Conservation (phyloP, 345 rosid species). For the Alliaria petiolata region DNA sequence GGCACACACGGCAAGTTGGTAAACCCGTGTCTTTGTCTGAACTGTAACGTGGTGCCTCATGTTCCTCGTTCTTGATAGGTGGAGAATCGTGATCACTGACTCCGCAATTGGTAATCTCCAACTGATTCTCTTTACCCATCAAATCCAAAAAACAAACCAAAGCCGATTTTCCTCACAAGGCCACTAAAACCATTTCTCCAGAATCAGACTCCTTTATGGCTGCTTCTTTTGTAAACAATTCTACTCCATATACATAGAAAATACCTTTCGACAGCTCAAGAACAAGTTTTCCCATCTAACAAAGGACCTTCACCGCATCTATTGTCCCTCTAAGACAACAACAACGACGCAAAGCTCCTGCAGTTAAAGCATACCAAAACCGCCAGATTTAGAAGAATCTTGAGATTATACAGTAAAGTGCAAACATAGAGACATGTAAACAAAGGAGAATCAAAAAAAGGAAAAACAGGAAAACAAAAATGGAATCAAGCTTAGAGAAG, state of each 20-base stretch:
- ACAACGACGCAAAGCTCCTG: constrained; percentile 23
- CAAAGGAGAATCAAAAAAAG: not conserved
- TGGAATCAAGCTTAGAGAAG: constrained; percentile 11
- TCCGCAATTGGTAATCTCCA: constrained; percentile 24
- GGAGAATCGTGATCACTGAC: constrained; percentile 28
- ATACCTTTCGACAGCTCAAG: not conserved
- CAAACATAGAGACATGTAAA: not conserved
- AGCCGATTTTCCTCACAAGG: constrained; percentile 3
- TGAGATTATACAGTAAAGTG: not conserved
- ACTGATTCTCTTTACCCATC: constrained; percentile 33
- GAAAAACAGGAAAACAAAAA: not conserved
- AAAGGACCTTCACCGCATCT: not conserved
- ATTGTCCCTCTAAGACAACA: not conserved
- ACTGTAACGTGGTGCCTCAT: constrained; percentile 45
- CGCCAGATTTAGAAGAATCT: not conserved
- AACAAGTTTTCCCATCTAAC: not conserved
- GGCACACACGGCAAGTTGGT: constrained; percentile 90
- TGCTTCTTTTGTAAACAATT: not conserved
- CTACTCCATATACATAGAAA: constrained; percentile 5
- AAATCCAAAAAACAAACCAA: constrained; percentile 11
- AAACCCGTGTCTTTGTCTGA: constrained; percentile 65
- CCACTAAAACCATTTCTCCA: constrained; percentile 7
- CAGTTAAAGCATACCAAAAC: not conserved
- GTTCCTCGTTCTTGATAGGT: constrained; percentile 29
- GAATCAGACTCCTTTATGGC: not conserved